Conservation (phyloP, 2,329 filamentous ascomycete genomes). For the Cryoendolithus antarcticus region DNA sequence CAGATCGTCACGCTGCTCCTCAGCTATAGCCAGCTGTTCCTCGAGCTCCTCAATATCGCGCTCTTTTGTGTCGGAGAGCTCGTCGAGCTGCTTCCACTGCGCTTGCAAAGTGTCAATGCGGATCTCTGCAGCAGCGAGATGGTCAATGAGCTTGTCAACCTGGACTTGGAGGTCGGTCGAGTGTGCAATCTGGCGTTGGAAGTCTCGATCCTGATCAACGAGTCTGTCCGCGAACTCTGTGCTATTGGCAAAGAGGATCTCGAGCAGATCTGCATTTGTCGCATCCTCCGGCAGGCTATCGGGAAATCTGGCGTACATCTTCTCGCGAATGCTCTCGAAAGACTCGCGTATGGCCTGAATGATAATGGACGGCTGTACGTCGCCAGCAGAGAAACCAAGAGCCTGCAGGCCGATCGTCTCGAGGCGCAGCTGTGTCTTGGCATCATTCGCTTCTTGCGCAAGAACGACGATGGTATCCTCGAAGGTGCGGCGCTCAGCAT, state of each 20-base stretch:
- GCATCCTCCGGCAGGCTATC: constrained; percentile 23
- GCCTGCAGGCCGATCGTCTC: constrained; percentile 32
- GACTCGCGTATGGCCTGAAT: constrained; percentile 29
- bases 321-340: constrained; percentile 28
- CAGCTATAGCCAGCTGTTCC: constrained; percentile 21
- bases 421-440: constrained; percentile 29
- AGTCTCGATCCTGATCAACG: constrained; percentile 22
- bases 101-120: constrained; percentile 25
- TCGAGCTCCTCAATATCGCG: constrained; percentile 28
- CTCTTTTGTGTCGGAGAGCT: constrained; percentile 25
- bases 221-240: constrained; percentile 26
- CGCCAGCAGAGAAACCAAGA: constrained; percentile 24
- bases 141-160: constrained; percentile 23
- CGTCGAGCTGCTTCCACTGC: constrained; percentile 25
- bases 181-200: constrained; percentile 20
- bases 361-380: constrained; percentile 21
- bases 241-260: constrained; percentile 23
- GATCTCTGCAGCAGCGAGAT: constrained; percentile 24
- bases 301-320: constrained; percentile 29
- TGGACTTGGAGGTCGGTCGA: constrained; percentile 25
- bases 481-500: constrained; percentile 21
- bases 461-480: constrained; percentile 30
- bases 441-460: constrained; percentile 25
- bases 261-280: constrained; percentile 28
- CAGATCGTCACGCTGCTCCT: constrained; percentile 18